phyloP scores from a whole-genome alignment of 2,329 filamentous ascomycete species.

The Talaromyces sp. region DNA sequence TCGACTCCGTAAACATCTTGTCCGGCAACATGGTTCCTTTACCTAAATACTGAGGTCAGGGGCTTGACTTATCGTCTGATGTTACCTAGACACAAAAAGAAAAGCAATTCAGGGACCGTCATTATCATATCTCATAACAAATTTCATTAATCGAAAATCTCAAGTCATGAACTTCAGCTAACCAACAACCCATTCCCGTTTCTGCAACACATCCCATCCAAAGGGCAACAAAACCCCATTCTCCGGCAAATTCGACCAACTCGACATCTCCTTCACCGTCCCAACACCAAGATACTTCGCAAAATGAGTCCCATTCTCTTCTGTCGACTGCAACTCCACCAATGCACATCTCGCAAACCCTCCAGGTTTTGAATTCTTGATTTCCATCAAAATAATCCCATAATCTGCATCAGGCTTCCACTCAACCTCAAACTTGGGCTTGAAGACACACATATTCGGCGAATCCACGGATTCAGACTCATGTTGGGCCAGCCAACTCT shows the following conservation, averaged over 20 bases:
- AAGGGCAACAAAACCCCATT: constrained; percentile 8
- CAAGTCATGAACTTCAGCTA: background rate
- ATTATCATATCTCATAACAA: background rate
- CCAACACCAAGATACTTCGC: constrained; percentile 5
- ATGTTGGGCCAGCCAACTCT: background rate
- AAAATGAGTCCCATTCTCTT: background rate
- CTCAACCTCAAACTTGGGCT: background rate
- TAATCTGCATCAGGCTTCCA: background rate
- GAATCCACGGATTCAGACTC: background rate
- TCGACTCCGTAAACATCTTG: no score
- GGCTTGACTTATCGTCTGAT: background rate
- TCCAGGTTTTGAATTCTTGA: background rate
- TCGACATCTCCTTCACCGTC: background rate
- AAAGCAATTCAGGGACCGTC: background rate
- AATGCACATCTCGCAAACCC: background rate
- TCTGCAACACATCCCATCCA: constrained; percentile 2
- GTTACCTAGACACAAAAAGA: background rate
- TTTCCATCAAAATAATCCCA: constrained; percentile 8
- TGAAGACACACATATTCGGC: background rate
- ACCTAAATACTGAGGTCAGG: no score
- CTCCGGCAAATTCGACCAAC: background rate
- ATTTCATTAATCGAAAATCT: background rate
- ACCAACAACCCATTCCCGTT: constrained; percentile 13
- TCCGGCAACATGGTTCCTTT: no score
- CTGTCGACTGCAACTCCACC: background rate